Evolutionary conservation across 1,139 yeast species (phyloP).

Genomic region (Scheffersomyces segobiensis): DNA sequence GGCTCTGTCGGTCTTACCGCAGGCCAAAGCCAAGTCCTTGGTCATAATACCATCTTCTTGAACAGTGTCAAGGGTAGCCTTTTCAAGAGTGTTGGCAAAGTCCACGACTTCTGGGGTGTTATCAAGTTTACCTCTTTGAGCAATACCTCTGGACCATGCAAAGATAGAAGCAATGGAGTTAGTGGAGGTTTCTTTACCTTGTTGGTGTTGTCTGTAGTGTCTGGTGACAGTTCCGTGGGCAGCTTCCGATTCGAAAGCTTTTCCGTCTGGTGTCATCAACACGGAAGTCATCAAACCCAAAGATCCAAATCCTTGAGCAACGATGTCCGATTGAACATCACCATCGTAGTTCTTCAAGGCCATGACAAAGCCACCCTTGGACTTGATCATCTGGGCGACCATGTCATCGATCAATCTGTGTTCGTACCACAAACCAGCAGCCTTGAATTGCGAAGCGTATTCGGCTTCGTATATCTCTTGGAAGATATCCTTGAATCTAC

Average conservation of each 20-base stretch:
- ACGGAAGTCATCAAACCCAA: conserved; percentile 96
- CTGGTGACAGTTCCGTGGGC: conserved; percentile 98
- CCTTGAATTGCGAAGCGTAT: conserved; percentile 72
- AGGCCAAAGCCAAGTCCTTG: conserved; percentile 87
- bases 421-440: conserved; percentile 86
- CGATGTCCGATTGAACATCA: conserved; percentile 95
- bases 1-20: conserved; percentile 79
- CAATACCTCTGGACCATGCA: conserved; percentile 94
- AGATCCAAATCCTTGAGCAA: conserved; percentile 97
- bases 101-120: conserved; percentile 77
- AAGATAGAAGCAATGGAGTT: conserved; percentile 97
- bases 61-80: conserved; percentile 85
- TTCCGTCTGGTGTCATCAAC: conserved; percentile 91
- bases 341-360: conserved; percentile 98
- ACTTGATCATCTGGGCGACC: conserved; percentile 98
- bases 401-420: conserved; percentile 95
- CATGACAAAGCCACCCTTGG: conserved; percentile 90
- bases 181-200: conserved; percentile 96
- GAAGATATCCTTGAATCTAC: conserved; percentile 91
- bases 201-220: conserved; percentile 92
- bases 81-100: conserved; percentile 77
- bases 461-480: conserved; percentile 72
- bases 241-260: conserved; percentile 93
- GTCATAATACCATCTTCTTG: conserved; percentile 87
- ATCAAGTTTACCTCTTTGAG: conserved; percentile 89